A percentile compares a stretch with the other conserved stretches of the same genome.
Evolutionary conservation across 495 filamentous ascomycete species (phyloP).

Genomic region (Corynascus novoguineensis): DNA sequence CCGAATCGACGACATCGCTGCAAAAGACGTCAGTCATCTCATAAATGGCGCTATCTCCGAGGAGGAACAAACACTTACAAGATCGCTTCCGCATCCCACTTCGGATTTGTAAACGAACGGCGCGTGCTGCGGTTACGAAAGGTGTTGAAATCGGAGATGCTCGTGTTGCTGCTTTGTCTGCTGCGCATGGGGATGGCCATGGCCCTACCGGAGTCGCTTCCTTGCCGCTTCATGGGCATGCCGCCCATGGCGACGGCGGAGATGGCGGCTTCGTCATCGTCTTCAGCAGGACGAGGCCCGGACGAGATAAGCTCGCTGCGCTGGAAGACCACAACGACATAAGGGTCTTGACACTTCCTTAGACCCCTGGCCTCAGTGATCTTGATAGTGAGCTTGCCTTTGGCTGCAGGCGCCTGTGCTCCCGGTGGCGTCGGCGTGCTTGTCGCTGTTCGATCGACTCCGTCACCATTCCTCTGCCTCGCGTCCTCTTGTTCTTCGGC

Average conservation of each 20-base stretch:
- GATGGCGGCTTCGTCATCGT: slow-evolving; percentile 42
- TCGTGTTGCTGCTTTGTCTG: slow-evolving; percentile 90
- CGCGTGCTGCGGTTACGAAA: slow-evolving; percentile 52
- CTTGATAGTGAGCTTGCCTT: slow-evolving; percentile 84
- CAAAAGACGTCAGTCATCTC: slow-evolving; percentile 29
- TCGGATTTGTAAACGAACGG: slow-evolving; percentile 74
- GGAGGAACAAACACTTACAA: slow-evolving; percentile 61
- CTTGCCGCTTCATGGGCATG: slow-evolving; percentile 59
- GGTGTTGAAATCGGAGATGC: slow-evolving; percentile 62
- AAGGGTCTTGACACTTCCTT: slow-evolving; percentile 76
- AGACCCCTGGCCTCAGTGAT: slow-evolving; percentile 80
- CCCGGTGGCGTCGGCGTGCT: slow-evolving; percentile 42
- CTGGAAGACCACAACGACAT: slow-evolving; percentile 95
- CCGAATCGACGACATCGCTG: slow-evolving; percentile 90
- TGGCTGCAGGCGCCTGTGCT: slow-evolving; percentile 65
- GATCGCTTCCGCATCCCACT: slow-evolving; percentile 91
- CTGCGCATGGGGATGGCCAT: slow-evolving; percentile 97
- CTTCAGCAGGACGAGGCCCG: slow-evolving; percentile 55
- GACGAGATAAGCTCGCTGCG: slow-evolving; percentile 93
- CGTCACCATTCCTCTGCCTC: slow-evolving; percentile 30
- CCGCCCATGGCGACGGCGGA: slow-evolving; percentile 47
- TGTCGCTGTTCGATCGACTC: slow-evolving; percentile 34
- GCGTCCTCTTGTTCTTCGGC: slow-evolving; percentile 38
- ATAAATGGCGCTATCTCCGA: too few relatives aligned
- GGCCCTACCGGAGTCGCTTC: slow-evolving; percentile 67